Evolutionary conservation across 805 yeast species (phyloP), one percentile per base, ranked within the genome.

Genomic region (Yarrowia porcina): DNA sequence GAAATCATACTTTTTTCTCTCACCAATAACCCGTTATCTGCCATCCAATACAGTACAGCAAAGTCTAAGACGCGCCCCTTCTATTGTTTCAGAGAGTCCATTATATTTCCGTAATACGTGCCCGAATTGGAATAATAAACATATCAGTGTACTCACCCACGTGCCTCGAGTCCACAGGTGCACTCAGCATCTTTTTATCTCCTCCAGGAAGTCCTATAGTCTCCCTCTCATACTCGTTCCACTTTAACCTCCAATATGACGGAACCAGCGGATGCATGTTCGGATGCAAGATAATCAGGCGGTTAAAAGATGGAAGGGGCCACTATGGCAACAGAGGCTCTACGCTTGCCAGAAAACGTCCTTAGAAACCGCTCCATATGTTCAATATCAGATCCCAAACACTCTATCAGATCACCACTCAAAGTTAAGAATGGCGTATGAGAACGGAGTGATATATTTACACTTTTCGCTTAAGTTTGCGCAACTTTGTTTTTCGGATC

Each of bases 221-320:
- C n/a, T n/a, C 18, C 7, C 3, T 12, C 9, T n/a, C 2, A 8
- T 25, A 5, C 4, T 25, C 28, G 8, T 25, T 8, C 21, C 13
- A 15, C 13, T 21, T n/a, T 21, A 41, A 10, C 18, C 30, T 41
- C 30, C 8, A 6, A 38, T 25, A 38, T n/a, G 12, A 10, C 56
- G 56, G 56, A 49, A 49, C 39, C 39, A 32, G 12, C 56, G 39
- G 56, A 49, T 49, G 56, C 56, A 33, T 15, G 39, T 49, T 49
- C 56, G 56, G 56, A 49, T 49, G 56, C 56, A 49, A 49, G 56
- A 49, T 49, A 49, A 49, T 49, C 56, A 12, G 23, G 17, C 25
- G 10, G n/a, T 18, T n/a, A n/a, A n/a, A n/a, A n/a, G n/a, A n/a
- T n/a, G n/a, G n/a, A n/a, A n/a, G n/a, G n/a, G n/a, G n/a, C n/a